Conservation (phyloP, 1,139 yeast species). For the Tardiomyces depauwii region DNA sequence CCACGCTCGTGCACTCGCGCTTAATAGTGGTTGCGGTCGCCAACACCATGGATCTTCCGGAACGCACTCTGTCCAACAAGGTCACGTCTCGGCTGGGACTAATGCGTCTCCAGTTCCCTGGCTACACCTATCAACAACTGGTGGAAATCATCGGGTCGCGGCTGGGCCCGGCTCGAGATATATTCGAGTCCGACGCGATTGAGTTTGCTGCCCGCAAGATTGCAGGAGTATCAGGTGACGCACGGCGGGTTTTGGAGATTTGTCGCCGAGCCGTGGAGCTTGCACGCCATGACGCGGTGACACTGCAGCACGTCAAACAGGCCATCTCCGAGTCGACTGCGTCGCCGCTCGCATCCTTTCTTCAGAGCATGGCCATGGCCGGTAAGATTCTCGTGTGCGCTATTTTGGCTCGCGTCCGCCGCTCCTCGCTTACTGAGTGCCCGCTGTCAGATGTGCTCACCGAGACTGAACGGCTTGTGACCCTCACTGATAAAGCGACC, state of each 20-base stretch:
- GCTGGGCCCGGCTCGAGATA: constrained; percentile 41
- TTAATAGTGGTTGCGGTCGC: constrained; percentile 88
- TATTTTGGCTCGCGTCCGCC: constrained; percentile 48
- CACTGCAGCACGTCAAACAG: constrained; percentile 56
- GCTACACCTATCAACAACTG: constrained; percentile 74
- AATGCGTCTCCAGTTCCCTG: constrained; percentile 76
- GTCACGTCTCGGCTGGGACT: constrained; percentile 86
- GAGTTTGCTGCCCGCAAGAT: constrained; percentile 90
- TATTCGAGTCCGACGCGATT: constrained; percentile 53
- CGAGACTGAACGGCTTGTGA: constrained; percentile 48
- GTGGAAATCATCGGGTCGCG: constrained; percentile 64
- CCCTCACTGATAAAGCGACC: constrained; percentile 21
- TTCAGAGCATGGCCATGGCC: constrained; percentile 52
- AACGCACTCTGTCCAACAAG: constrained; percentile 74
- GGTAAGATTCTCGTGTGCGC: constrained; percentile 65
- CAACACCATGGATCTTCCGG: constrained; percentile 96
- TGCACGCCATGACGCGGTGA: constrained; percentile 52
- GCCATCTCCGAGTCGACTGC: constrained; percentile 76
- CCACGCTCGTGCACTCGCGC: constrained; percentile 68
- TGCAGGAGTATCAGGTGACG: constrained; percentile 96
- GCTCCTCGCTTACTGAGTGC: constrained; percentile 64
- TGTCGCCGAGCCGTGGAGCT: constrained; percentile 86
- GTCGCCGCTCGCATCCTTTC: constrained; percentile 55
- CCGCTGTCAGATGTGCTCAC: constrained; percentile 67
- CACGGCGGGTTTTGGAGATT: constrained; percentile 81